Evolutionary conservation across 805 yeast species (phyloP), one percentile per base, ranked within the genome.

Genomic region (Hanseniaspora guilliermondii): DNA sequence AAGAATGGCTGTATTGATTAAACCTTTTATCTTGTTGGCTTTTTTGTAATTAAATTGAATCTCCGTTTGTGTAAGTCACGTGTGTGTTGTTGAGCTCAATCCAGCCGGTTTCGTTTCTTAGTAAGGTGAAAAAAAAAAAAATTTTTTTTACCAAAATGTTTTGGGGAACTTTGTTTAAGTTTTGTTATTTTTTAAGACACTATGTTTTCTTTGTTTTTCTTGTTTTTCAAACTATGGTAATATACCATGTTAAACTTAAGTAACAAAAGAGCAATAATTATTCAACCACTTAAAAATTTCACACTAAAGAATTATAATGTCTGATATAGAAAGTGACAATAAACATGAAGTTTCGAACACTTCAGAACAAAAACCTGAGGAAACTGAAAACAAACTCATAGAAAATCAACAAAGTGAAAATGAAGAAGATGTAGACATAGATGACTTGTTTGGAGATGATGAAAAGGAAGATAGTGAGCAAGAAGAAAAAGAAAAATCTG

Each of bases 401-500:
- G 59, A 46, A 8, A 59, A 47, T 16, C 45, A 30, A 21, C 37
- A 41, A 27, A 19, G 42, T 14, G 60, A 58, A 24, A 60, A 59
- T 36, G 65, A 55, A 36, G 69, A 63, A 19, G 71, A 65, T 4
- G 75, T 67, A n/a, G 72, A 65, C 35, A 61, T 70, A 60, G 72
- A 67, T 57, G 73, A 75, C 58, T 61, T 76, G 61, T 73, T 73
- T 59, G 73, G 73, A 12, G 72, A 68, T 24, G 71, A 65, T 14
- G 65, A 65, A 14, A 64, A 62, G 5, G 64, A 63, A 3, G 59
- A 56, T 3, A 47, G 46, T 33, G 55, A 60, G 3, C 63, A 60
- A n/a, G 57, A 54, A 2, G 61, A 63, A n/a, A 62, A 56, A 7
- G 60, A 58, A 1, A 58, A 47, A 12, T 30, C 33, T 30, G 71